phyloP scores from a whole-genome alignment of 306 rosid species.

The Trifolium subterraneum region DNA sequence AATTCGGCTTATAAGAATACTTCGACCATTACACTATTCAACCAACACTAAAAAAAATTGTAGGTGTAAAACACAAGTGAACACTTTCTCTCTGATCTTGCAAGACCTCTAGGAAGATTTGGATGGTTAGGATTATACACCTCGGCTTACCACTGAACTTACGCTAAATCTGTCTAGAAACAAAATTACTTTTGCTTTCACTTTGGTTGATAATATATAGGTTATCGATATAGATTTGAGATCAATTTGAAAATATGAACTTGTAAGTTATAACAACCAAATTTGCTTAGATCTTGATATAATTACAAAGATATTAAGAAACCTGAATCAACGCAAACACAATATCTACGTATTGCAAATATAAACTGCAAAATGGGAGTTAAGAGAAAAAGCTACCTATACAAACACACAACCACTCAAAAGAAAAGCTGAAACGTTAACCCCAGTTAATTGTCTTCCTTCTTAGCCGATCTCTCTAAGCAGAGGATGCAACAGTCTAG shows the following conservation, averaged over 20 bases:
- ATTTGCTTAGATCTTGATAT: slow-evolving; percentile 61
- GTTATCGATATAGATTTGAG: neutral
- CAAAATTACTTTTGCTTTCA: neutral
- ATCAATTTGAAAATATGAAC: slow-evolving; percentile 51
- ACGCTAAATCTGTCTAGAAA: neutral
- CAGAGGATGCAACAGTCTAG: slow-evolving; percentile 70
- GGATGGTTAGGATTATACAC: neutral
- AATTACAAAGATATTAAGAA: slow-evolving; percentile 86
- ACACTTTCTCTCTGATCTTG: neutral
- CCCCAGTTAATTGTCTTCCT: slow-evolving; percentile 67
- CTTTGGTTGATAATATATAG: neutral
- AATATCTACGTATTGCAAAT: slow-evolving; percentile 81
- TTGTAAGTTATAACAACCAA: slow-evolving; percentile 51
- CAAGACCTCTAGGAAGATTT: neutral
- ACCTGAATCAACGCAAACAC: slow-evolving; percentile 76
- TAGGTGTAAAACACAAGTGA: neutral
- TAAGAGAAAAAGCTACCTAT: slow-evolving; percentile 67
- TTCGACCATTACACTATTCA: neutral
- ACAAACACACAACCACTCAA: slow-evolving; percentile 86
- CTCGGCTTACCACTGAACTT: neutral
- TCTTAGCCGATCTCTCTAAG: slow-evolving; percentile 63
- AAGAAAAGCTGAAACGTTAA: slow-evolving; percentile 74
- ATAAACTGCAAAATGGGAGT: slow-evolving; percentile 58
- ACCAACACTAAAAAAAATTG: neutral
- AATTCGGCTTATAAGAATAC: neutral